Evolutionary conservation across 1,139 yeast species (phyloP), one percentile per base, ranked within the genome.

Genomic region (Blastobotrys persicus): DNA sequence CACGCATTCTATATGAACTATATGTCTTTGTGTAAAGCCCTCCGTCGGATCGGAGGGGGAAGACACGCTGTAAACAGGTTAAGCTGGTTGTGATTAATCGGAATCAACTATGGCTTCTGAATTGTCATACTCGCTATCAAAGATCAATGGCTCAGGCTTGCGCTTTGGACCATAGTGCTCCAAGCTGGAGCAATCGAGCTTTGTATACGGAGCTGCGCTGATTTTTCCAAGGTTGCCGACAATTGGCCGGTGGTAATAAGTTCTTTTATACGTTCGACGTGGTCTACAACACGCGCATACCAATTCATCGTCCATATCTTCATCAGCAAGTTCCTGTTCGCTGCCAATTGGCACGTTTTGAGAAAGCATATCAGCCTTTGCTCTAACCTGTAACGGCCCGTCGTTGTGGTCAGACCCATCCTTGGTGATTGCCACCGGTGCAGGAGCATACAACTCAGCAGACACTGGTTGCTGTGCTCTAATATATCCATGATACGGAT

Each of bases 401-500:
- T 34, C 39, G 20, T 34, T 18, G 9, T 12, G 17, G 13, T 13
- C 20, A 3, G 20, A 7, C 11, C 17, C 12, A 12, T 11, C 11
- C 16, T 13, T 34, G 4, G 39, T 34, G 20, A 34, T 34, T 12
- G 39, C 39, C 31, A 40, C 43, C 39, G 39, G 23, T 23, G 18
- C 39, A 35, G 18, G 23, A 4, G 35, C 35, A 32, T 32, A 32
- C 35, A 32, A 12, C 35, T 35, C 5, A 5, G 20, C 39, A 13
- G 39, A 35, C 23, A 12, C 9, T 23, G 28, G 28, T 23, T 5
- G 28, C 28, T 5, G 28, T 23, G 28, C 28, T 23, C 28, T 23
- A 23, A 9, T 6, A 9, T 23, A 23, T 5, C 28, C 28, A 9
- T 23, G 28, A 23, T 23, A 23, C 9, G 28, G 28, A 23, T 23